phyloP scores from a whole-genome alignment of 148 eudicot species.

The Spergularia bocconei region DNA sequence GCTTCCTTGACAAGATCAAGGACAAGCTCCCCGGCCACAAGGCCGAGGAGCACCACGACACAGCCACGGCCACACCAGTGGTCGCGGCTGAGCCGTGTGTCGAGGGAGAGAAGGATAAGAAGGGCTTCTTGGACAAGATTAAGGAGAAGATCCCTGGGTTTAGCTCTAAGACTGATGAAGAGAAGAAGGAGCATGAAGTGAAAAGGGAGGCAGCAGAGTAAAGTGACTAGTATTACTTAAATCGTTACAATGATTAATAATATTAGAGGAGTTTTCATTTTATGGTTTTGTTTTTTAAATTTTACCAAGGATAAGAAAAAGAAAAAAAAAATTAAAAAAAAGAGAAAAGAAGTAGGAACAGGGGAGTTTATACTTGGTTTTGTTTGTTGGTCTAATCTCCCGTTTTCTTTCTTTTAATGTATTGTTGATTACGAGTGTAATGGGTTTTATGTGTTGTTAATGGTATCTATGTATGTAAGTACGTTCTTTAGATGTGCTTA shows the following conservation, averaged over 20 bases:
- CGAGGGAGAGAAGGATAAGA: conserved; percentile 46
- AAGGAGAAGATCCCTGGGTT: conserved; percentile 66
- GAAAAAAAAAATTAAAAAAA: too few relatives aligned
- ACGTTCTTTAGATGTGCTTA: too few relatives aligned
- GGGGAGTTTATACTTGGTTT: neutral
- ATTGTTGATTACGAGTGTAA: too few relatives aligned
- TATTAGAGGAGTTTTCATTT: neutral
- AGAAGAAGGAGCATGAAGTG: conserved; percentile 32
- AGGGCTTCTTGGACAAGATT: conserved; percentile 58
- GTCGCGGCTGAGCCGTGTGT: neutral
- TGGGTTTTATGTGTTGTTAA: too few relatives aligned
- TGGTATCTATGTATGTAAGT: too few relatives aligned
- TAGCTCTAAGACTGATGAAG: conserved; percentile 35
- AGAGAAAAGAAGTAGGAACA: too few relatives aligned
- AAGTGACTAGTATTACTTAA: neutral
- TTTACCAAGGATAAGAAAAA: too few relatives aligned
- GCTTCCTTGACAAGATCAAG: conserved; percentile 51
- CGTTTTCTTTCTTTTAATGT: too few relatives aligned
- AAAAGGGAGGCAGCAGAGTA: neutral
- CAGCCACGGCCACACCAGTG: neutral
- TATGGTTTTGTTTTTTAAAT: neutral
- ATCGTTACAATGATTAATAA: neutral
- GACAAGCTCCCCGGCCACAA: conserved; percentile 55
- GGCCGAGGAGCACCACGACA: conserved; percentile 21
- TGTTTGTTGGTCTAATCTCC: too few relatives aligned